Evolutionary conservation across 1,139 yeast genomes (phyloP).

Genomic region (Pichia sp.): DNA sequence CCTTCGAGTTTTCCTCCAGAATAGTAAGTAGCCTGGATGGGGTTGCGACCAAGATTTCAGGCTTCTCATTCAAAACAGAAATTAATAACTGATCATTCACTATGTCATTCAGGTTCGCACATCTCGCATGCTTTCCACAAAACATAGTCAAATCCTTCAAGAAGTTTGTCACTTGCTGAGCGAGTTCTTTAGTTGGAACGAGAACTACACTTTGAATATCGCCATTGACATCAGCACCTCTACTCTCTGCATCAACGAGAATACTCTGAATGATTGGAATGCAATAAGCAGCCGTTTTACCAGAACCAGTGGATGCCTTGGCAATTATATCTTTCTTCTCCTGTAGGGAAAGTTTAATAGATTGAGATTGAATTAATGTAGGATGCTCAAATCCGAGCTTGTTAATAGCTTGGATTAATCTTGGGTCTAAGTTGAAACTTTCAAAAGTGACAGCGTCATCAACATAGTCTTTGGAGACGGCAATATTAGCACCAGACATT

Average conservation of each 20-base stretch:
- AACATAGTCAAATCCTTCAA: slow-evolving; percentile 60
- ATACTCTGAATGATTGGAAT: slow-evolving; percentile 85
- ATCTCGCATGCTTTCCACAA: slow-evolving; percentile 60
- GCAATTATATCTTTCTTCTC: slow-evolving; percentile 83
- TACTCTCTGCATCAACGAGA: slow-evolving; percentile 36
- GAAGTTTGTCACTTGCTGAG: slow-evolving; percentile 76
- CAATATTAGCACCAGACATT: slow-evolving; percentile 17
- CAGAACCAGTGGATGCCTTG: slow-evolving; percentile 77
- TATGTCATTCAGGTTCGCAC: slow-evolving; percentile 64
- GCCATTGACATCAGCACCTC: slow-evolving; percentile 1
- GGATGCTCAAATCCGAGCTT: slow-evolving; percentile 79
- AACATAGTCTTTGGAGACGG: slow-evolving; percentile 58
- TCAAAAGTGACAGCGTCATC: slow-evolving; percentile 71
- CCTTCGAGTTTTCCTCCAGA: slow-evolving; percentile 42
- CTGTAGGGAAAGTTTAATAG: slow-evolving; percentile 86
- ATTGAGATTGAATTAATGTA: slow-evolving; percentile 81
- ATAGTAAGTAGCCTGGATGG: slow-evolving; percentile 69
- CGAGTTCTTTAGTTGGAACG: slow-evolving; percentile 95
- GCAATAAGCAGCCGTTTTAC: slow-evolving; percentile 82
- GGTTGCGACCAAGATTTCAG: slow-evolving; percentile 80
- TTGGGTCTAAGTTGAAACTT: slow-evolving; percentile 65
- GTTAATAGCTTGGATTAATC: slow-evolving; percentile 78
- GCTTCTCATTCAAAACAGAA: slow-evolving; percentile 63
- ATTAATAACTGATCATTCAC: slow-evolving; percentile 66
- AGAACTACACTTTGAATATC: slow-evolving; percentile 85